Percentiles rank a stretch among this genome's conserved stretches.
phyloP scores from a whole-genome alignment of 345 rosid genomes.

The Excoecaria cochinchinensis region DNA sequence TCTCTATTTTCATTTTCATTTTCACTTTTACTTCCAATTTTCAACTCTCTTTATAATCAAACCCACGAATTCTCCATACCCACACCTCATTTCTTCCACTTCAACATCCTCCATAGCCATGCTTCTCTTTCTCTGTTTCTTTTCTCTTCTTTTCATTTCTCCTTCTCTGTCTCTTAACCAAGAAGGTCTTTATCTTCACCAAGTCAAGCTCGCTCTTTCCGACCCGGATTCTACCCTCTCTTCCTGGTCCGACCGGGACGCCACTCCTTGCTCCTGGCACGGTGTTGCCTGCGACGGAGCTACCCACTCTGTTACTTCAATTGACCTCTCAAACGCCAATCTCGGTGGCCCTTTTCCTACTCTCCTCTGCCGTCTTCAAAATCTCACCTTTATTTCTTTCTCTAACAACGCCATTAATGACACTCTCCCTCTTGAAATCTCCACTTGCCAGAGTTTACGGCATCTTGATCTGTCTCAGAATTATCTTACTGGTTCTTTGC shows the following conservation, averaged over 20 bases:
- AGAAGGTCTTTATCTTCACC: conserved; percentile 61
- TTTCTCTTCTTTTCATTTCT: conserved; percentile 11
- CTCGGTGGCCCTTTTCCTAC: conserved; percentile 78
- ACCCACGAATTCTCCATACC: background rate
- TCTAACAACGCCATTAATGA: conserved; percentile 62
- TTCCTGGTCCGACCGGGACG: conserved; percentile 53
- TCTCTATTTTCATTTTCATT: background rate
- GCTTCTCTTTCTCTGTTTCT: conserved; percentile 22
- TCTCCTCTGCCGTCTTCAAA: conserved; percentile 61
- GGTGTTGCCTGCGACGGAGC: conserved; percentile 50
- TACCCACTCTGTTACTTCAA: conserved; percentile 51
- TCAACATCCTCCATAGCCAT: background rate
- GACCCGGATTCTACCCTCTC: conserved; percentile 61
- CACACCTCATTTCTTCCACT: background rate
- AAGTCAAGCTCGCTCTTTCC: conserved; percentile 41
- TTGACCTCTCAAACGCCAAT: conserved; percentile 59
- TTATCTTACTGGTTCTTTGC: conserved; percentile 69
- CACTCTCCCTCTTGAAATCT: conserved; percentile 60
- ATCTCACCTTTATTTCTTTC: conserved; percentile 51
- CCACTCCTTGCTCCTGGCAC: conserved; percentile 58
- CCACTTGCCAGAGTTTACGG: conserved; percentile 52
- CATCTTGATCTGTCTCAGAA: conserved; percentile 83
- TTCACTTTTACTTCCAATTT: no score
- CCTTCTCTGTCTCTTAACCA: conserved; percentile 48
- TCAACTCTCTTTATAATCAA: background rate